phyloP scores from a whole-genome alignment of 2,329 filamentous ascomycete genomes.

The Ascochyta viciae-villosae region DNA sequence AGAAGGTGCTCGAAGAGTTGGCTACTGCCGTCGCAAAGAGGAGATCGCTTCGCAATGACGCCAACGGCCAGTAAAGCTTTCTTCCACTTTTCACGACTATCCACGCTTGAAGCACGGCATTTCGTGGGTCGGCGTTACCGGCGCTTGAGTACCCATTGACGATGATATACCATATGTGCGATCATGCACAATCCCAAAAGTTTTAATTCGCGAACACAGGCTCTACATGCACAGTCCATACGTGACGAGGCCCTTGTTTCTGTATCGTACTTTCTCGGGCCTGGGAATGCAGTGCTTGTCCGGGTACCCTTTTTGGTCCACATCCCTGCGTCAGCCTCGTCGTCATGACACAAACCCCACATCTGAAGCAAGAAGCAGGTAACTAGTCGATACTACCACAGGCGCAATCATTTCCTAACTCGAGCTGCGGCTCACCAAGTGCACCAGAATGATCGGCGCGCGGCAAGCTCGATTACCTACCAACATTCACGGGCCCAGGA shows the following conservation, averaged over 20 bases:
- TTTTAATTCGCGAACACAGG: not conserved
- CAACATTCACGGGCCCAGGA: not conserved
- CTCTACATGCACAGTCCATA: too few relatives aligned
- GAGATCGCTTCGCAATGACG: conserved; percentile 57
- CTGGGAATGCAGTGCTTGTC: not conserved
- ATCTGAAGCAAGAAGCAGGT: not conserved
- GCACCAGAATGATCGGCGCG: not conserved
- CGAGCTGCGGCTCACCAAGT: not conserved
- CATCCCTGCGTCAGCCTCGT: not conserved
- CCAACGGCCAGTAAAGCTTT: conserved; percentile 36
- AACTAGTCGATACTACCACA: not conserved
- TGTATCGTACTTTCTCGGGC: not conserved
- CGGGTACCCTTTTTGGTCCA: too few relatives aligned
- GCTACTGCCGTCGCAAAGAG: conserved; percentile 81
- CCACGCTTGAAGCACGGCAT: conserved; percentile 18
- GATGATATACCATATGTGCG: conserved; percentile 13
- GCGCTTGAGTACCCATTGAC: conserved; percentile 10
- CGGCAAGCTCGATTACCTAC: not conserved
- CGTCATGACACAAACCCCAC: not conserved
- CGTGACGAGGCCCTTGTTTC: too few relatives aligned
- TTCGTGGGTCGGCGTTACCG: conserved; percentile 35
- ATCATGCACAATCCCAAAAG: conserved; percentile 14
- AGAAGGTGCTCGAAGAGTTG: conserved; percentile 76
- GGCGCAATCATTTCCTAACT: not conserved
- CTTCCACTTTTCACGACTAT: conserved; percentile 11